These are phyloP conservation scores for Thraustotheca clavata DNA, from an alignment of 352 stramenopile species.

Conservation along the genomic window DNA sequence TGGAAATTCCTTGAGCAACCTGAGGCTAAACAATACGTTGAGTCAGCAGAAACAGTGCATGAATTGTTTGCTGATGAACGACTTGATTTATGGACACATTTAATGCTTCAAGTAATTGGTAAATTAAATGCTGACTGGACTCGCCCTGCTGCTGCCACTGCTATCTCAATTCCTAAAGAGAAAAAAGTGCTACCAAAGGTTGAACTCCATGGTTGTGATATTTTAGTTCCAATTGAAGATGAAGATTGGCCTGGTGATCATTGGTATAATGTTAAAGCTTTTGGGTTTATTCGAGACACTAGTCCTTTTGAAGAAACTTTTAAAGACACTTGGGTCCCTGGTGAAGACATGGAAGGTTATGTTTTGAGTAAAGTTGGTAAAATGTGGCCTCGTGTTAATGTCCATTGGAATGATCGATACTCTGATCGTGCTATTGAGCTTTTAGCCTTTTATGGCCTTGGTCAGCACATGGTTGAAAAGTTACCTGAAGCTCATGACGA, in stretches of 20 bases:
- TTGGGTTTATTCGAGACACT: not conserved
- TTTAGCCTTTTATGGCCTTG: conserved; percentile 4
- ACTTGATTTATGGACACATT: conserved; percentile 3
- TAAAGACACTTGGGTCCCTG: not conserved
- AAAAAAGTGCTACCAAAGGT: not conserved
- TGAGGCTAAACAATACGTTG: conserved; percentile 10
- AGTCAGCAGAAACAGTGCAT: conserved; percentile 1
- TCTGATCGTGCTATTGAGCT: conserved; percentile 6
- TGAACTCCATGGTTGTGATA: not conserved
- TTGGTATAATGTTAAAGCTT: not conserved
- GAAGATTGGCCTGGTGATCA: conserved; percentile 6
- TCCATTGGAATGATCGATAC: conserved; percentile 13
- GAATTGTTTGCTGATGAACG: conserved; percentile 5
- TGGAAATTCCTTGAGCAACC: conserved; percentile 9
- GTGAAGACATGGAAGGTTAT: conserved; percentile 9
- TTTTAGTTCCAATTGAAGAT: conserved; percentile 5
- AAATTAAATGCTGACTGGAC: not conserved
- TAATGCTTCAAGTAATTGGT: conserved; percentile 8
- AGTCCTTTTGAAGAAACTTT: conserved; percentile 17
- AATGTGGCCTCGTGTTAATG: conserved; percentile 9
- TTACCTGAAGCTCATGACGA: conserved; percentile 1
- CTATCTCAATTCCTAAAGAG: not conserved
- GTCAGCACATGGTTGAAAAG: conserved; percentile 4
- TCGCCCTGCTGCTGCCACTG: not conserved
- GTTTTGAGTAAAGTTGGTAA: conserved; percentile 11